Percentiles rank a stretch among this genome's conserved stretches.
Evolutionary conservation across 352 stramenopile species (phyloP).

Genomic region (Aphanomyces stellatus): DNA sequence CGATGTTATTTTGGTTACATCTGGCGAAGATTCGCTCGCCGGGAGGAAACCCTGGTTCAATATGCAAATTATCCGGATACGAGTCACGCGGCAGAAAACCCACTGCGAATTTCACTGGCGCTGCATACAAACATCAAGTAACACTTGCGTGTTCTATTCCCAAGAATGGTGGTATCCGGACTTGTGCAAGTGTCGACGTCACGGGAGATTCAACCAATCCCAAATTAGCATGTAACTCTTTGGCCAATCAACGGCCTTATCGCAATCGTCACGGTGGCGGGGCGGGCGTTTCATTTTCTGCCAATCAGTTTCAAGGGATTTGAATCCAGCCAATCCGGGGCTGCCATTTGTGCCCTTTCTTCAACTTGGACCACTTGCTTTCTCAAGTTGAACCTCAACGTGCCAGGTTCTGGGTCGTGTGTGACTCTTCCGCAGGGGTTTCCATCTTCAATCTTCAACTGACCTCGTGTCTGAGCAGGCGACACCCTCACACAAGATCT

Average conservation of each 20-base stretch:
- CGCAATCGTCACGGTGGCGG: background rate
- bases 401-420: too few relatives aligned
- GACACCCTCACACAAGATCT: too few relatives aligned
- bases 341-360: too few relatives aligned
- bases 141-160: too few relatives aligned
- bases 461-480: background rate
- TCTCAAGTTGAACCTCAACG: background rate
- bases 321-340: conserved; percentile 6
- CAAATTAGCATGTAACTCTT: background rate
- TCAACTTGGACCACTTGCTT: background rate
- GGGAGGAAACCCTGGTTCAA: conserved; percentile 4
- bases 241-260: background rate
- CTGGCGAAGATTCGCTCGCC: background rate
- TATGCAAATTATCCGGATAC: background rate
- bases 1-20: background rate
- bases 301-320: background rate
- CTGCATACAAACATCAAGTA: background rate
- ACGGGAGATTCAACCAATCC: background rate
- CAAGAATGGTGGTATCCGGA: background rate
- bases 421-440: too few relatives aligned
- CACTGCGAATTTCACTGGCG: background rate
- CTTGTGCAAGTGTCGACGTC: background rate
- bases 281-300: background rate
- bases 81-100: background rate
- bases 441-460: too few relatives aligned